Evolutionary conservation across 495 filamentous ascomycete species (phyloP).

Genomic region (Hypoxylon perforatum): DNA sequence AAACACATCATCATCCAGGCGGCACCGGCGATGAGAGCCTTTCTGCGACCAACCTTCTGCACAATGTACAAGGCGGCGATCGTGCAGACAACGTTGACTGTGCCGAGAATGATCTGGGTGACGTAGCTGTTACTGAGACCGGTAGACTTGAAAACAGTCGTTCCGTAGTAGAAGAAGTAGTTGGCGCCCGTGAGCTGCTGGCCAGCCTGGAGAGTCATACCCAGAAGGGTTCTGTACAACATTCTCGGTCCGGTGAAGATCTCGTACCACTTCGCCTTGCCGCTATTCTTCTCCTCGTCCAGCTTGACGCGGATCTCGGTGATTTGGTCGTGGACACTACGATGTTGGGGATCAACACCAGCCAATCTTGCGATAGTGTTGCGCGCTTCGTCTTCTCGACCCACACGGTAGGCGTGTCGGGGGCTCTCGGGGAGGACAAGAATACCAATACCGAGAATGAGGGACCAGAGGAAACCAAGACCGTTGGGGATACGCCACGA

Average conservation of each 20-base stretch:
- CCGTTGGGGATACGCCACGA: slow-evolving; percentile 87
- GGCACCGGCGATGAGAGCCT: slow-evolving; percentile 72
- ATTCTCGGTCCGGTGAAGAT: slow-evolving; percentile 78
- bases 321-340: slow-evolving; percentile 75
- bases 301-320: slow-evolving; percentile 77
- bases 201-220: slow-evolving; percentile 75
- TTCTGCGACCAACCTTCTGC: slow-evolving; percentile 74
- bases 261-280: slow-evolving; percentile 69
- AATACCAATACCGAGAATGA: slow-evolving; percentile 76
- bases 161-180: slow-evolving; percentile 68
- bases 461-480: slow-evolving; percentile 78
- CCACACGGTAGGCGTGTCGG: slow-evolving; percentile 73
- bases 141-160: slow-evolving; percentile 70
- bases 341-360: slow-evolving; percentile 72
- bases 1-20: slow-evolving; percentile 76
- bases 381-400: slow-evolving; percentile 73
- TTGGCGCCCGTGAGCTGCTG: slow-evolving; percentile 72
- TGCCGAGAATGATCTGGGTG: slow-evolving; percentile 74
- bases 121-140: slow-evolving; percentile 72
- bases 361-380: slow-evolving; percentile 76
- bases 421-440: slow-evolving; percentile 80
- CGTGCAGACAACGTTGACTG: slow-evolving; percentile 76
- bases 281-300: slow-evolving; percentile 68
- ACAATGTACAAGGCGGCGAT: slow-evolving; percentile 75
- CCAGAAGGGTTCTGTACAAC: slow-evolving; percentile 76